Conservation (phyloP, 306 rosid genomes). For the Trichosanthes cucumerina region DNA sequence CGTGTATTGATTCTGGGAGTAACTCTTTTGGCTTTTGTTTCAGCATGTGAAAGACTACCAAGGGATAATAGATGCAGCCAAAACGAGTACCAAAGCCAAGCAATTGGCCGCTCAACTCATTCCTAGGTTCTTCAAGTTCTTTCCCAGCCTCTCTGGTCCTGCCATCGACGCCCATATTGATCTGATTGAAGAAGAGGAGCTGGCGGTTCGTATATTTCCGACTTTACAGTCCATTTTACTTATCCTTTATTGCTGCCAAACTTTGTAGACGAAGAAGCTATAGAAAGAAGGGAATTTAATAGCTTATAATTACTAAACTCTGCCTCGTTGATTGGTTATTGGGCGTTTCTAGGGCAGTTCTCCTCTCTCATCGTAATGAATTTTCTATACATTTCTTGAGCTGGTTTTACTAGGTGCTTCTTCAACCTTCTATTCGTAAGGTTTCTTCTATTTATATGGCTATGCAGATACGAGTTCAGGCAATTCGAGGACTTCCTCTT, state of each 20-base stretch:
- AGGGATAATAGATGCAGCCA: conserved; percentile 83
- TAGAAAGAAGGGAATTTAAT: neutral
- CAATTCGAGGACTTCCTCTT: conserved; percentile 93
- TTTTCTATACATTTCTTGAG: neutral
- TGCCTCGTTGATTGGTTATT: neutral
- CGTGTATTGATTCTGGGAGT: conserved; percentile 1
- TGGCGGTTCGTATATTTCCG: conserved; percentile 50
- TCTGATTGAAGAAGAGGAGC: conserved; percentile 92
- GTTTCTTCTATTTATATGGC: conserved; percentile 5
- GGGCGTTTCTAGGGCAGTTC: conserved; percentile 7
- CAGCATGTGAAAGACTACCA: conserved; percentile 71
- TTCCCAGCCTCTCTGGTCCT: conserved; percentile 64
- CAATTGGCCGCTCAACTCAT: conserved; percentile 93
- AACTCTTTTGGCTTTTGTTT: neutral
- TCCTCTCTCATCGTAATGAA: neutral
- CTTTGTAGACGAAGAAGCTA: neutral
- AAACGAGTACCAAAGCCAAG: conserved; percentile 79
- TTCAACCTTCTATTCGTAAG: neutral
- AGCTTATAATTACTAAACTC: neutral
- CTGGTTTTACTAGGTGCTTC: neutral
- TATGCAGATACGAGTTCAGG: conserved; percentile 90
- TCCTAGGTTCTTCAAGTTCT: conserved; percentile 87
- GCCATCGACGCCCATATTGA: conserved; percentile 75
- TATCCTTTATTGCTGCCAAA: conserved; percentile 1
- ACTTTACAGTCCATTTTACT: neutral